phyloP scores from a whole-genome alignment of 2,329 filamentous ascomycete species.

The Cladosporium cucumerinum region DNA sequence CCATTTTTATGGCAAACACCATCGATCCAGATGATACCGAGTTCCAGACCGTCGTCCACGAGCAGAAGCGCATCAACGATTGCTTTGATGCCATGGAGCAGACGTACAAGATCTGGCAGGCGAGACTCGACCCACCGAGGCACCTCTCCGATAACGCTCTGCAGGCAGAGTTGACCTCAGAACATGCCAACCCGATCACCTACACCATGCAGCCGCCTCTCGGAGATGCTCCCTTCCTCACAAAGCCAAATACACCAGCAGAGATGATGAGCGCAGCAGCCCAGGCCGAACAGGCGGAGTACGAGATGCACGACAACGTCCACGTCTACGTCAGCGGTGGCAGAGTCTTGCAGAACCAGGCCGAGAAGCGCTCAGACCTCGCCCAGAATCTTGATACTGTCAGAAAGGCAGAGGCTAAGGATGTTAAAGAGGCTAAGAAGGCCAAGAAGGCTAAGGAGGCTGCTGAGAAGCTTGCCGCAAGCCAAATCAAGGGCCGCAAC shows the following conservation, averaged over 20 bases:
- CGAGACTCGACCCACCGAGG: neutral
- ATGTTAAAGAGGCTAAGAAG: neutral
- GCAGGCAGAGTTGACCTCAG: neutral
- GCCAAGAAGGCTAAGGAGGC: neutral
- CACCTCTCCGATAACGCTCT: neutral
- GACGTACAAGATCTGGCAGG: neutral
- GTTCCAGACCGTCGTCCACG: neutral
- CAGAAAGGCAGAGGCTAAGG: neutral
- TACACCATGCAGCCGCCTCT: neutral
- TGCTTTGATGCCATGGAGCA: neutral
- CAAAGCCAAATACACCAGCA: neutral
- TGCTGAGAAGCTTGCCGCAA: neutral
- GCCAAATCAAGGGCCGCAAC: neutral
- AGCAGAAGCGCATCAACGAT: neutral
- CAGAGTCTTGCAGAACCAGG: slow-evolving; percentile 3
- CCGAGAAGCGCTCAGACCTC: neutral
- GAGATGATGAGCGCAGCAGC: neutral
- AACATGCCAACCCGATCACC: neutral
- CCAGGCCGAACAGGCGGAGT: neutral
- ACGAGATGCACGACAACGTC: neutral
- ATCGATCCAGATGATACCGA: neutral
- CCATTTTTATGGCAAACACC: neutral
- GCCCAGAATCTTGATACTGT: neutral
- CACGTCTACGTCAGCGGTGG: neutral
- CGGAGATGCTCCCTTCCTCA: neutral